phyloP scores from a whole-genome alignment of 2,329 filamentous ascomycete species.

The Calonectria naviculata region DNA sequence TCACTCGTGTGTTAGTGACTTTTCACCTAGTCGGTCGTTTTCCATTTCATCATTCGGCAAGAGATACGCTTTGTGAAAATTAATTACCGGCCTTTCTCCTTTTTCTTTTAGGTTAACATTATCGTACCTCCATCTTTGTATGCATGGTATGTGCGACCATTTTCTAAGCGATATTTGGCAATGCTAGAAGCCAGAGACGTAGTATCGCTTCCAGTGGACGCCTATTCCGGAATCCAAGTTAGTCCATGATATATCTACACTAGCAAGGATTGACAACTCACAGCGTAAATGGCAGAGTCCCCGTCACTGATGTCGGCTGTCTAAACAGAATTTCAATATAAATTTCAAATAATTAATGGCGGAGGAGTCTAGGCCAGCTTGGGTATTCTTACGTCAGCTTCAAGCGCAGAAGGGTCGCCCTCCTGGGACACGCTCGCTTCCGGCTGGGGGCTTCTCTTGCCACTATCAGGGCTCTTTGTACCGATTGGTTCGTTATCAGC shows the following conservation, averaged over 20 bases:
- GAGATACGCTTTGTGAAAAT: background rate
- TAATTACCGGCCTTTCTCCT: background rate
- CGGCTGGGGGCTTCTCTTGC: background rate
- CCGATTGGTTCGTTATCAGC: background rate
- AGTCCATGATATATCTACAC: background rate
- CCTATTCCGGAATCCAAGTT: background rate
- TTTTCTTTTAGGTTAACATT: too few species aligned
- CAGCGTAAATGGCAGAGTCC: background rate
- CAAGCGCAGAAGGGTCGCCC: background rate
- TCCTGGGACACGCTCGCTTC: background rate
- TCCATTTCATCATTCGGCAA: slow-evolving; percentile 14
- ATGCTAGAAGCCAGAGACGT: slow-evolving; percentile 12
- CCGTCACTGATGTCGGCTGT: background rate
- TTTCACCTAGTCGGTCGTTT: slow-evolving; percentile 8
- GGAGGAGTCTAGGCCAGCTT: too few species aligned
- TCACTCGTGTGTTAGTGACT: too few species aligned
- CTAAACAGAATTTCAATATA: background rate
- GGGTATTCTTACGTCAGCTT: background rate
- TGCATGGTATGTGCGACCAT: slow-evolving; percentile 15
- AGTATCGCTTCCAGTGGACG: background rate
- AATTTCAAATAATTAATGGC: rapidly evolving
- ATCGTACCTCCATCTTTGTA: slow-evolving; percentile 18
- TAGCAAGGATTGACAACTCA: background rate
- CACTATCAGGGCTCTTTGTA: background rate
- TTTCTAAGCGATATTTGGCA: slow-evolving; percentile 7